These are phyloP conservation scores for Caloboletus firmus DNA, from an alignment of 1,284 basidiomycete genomes.

Conservation along the genomic window DNA sequence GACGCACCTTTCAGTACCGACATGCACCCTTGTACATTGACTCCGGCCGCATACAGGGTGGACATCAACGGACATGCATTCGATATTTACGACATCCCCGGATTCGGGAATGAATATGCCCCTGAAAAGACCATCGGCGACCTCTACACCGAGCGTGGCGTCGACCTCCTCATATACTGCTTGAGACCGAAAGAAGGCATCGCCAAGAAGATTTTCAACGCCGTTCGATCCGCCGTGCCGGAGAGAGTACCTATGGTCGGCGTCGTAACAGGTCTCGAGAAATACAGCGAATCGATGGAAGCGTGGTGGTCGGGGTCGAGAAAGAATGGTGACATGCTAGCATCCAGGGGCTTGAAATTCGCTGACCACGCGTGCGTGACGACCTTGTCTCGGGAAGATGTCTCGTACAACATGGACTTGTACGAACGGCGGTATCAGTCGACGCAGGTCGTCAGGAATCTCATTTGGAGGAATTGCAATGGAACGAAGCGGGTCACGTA, in stretches of 20 bases:
- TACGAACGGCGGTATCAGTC: slow-evolving; percentile 34
- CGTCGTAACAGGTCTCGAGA: slow-evolving; percentile 34
- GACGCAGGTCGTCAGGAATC: slow-evolving; percentile 26
- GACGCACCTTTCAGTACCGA: slow-evolving; percentile 36
- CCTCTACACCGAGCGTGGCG: slow-evolving; percentile 31
- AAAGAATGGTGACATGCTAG: slow-evolving; percentile 31
- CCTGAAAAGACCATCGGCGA: slow-evolving; percentile 28
- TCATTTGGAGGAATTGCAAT: slow-evolving; percentile 35
- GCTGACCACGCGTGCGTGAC: slow-evolving; percentile 34
- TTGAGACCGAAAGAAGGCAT: slow-evolving; percentile 32
- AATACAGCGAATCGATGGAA: slow-evolving; percentile 32
- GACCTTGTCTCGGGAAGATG: slow-evolving; percentile 33
- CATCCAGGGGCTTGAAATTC: slow-evolving; percentile 30
- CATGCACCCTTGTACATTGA: slow-evolving; percentile 31
- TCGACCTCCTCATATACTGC: slow-evolving; percentile 34
- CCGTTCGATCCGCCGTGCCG: slow-evolving; percentile 29
- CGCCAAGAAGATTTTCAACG: slow-evolving; percentile 26
- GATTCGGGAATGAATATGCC: slow-evolving; percentile 23
- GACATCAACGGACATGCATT: slow-evolving; percentile 33
- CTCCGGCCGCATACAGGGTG: slow-evolving; percentile 27
- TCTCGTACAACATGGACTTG: slow-evolving; percentile 34
- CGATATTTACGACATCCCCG: slow-evolving; percentile 34
- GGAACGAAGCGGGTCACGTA: slow-evolving; percentile 33
- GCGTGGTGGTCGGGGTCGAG: slow-evolving; percentile 32
- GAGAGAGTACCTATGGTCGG: slow-evolving; percentile 36